Base-by-base conservation (phyloP, 371 early-diverging fungal genomes). In the Coemansia sp. region DNA sequence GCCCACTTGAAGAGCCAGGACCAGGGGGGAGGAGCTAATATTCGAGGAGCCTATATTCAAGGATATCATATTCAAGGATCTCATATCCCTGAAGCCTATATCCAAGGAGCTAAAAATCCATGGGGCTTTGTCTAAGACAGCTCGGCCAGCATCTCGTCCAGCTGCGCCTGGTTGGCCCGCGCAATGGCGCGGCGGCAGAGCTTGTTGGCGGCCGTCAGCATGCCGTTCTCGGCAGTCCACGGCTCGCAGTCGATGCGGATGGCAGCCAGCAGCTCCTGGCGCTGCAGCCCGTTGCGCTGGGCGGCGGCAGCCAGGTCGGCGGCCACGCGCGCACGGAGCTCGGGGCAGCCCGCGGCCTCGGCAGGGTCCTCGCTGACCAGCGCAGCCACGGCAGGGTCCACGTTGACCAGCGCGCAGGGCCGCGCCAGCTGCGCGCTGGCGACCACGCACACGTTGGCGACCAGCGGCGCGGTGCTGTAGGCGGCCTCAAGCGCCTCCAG, bases 401-500 rank as follows among this genome's bases (percentile, higher is more conserved):
- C 59, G 49, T 77, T 67, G 39, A 82, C 63, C 14, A 82, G 52
- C 5, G 69, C 83, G 11, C 78, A 71, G 4, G 79, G 73, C 31
- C 59, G 68, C 5, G 55, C 5, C 60, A 75, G 53, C 6, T 71
- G 59, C 16, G 70, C 62, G 39, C 94, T 90, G 26, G 90, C 96
- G 75, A 88, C 88, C 16, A 98, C 87, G 79, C 91, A 92, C 49
- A 95, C 82, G 77, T 93, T 93, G 74, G 81, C 84, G 20, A 93
- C 88, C 66, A 81, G 87, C 26, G 81, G 52, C 36, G 87, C 84
- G 52, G 84, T 85, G 79, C 87, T 86, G 85, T 95, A 96, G 5
- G 90, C 82, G 3, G 93, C 87, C 81, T 99, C 99, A 31, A 99
- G 80, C 76, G 95, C 97, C 79, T 99, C 99, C 41, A 98, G 84